Conservation (phyloP, 306 rosid genomes). For the Rosa persica region DNA sequence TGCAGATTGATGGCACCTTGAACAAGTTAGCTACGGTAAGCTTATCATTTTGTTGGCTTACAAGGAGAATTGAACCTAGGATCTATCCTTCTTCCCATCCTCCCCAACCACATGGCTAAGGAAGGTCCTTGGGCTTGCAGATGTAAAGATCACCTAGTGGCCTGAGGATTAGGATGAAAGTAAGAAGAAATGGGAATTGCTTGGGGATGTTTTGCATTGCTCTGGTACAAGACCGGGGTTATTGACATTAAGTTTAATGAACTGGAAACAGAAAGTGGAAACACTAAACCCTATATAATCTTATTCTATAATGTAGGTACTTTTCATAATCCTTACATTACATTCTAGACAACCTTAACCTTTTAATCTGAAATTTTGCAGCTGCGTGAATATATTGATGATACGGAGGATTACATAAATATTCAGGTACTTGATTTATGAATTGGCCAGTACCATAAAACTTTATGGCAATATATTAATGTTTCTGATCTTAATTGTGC, state of each 20-base stretch:
- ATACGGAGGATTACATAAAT: slow-evolving; percentile 89
- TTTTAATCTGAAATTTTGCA: slow-evolving; percentile 36
- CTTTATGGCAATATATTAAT: background rate
- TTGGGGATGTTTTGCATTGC: background rate
- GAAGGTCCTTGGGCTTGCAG: background rate
- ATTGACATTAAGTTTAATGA: background rate
- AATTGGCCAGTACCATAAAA: background rate
- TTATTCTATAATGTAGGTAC: background rate
- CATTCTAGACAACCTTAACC: slow-evolving; percentile 7
- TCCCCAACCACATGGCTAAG: background rate
- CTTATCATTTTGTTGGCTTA: background rate
- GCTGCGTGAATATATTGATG: slow-evolving; percentile 82
- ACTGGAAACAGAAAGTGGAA: background rate
- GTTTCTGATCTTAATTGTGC: slow-evolving; percentile 15
- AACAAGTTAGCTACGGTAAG: slow-evolving; percentile 69
- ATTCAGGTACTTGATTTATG: slow-evolving; percentile 51
- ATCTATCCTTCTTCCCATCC: background rate
- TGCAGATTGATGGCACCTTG: slow-evolving; percentile 80
- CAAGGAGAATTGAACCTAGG: background rate
- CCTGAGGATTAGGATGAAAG: background rate
- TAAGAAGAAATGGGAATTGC: background rate
- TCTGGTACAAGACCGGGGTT: background rate
- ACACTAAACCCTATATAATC: background rate
- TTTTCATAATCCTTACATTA: background rate
- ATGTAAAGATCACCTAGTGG: background rate